Base-by-base conservation (phyloP, 129 eudicot species). In the Lactuca sativa region DNA sequence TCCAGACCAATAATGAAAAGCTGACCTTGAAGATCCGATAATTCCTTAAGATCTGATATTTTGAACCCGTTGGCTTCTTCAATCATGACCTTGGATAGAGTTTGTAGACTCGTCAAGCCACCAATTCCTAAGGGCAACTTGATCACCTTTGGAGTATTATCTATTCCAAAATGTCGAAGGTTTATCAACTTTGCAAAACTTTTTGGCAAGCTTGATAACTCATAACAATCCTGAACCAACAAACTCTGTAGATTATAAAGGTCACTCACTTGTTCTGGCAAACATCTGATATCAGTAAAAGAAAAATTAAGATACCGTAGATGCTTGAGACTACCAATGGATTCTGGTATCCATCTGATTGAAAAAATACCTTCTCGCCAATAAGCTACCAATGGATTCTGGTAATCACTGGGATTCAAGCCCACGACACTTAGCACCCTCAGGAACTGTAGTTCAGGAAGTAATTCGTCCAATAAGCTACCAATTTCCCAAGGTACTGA, bases 91-190 rank as follows among this genome's bases (percentile, higher is more conserved):
- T 72, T 77, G 0, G 83, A 61, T 55, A 86, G 73, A 30, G 83
- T 80, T 58, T 55, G 80, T 56, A 83, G 73, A 47, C 66, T 73
- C 4, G 67, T 78, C 70, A 86, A 41, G 32, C 64, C 51, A 49
- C 81, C 80, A 30, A 83, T 77, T 56, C 80, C 84, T 9, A 33
- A 66, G 4, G 91, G 88, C 72, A 80, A 44, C 59, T 67, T 80
- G 14, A 58, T 72, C 57, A 81, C 59, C 10, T 74, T 61, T 44
- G 67, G 73, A 16, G 90, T 85, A 21, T 69, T 15, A 17, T 70
- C 36, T 18, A 74, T 74, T 17, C 83, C 84, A 34, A 83, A 84
- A 74, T 83, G 86, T 4, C 88, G 79, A 7, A 86, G 51, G 73
- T 74, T 74, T 4, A 59, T 33, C 16, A 86, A 43, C 56, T 77